phyloP scores from a whole-genome alignment of 2,329 filamentous ascomycete genomes.

The Aspergillus piperis region DNA sequence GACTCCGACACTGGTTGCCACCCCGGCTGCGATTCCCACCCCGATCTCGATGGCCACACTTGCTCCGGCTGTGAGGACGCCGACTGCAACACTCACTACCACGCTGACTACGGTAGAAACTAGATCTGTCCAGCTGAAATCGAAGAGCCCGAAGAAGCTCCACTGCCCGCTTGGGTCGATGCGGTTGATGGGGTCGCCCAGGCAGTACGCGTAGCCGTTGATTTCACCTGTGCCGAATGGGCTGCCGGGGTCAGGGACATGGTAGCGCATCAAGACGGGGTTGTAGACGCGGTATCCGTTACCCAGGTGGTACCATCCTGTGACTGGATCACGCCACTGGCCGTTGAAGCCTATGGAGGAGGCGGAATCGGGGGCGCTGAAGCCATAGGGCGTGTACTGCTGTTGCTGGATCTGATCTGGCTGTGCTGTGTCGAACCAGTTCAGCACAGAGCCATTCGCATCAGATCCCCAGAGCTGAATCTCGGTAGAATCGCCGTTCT shows the following conservation, averaged over 20 bases:
- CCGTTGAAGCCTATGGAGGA: conserved; percentile 14
- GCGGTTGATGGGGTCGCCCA: conserved; percentile 21
- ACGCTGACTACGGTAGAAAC: not conserved
- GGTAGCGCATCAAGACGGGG: conserved; percentile 17
- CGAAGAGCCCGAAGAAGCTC: not conserved
- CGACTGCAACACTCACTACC: not conserved
- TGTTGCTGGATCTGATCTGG: not conserved
- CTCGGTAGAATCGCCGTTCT: not conserved
- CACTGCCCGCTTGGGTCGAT: conserved; percentile 17
- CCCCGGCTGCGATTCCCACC: not conserved
- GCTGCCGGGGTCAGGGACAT: conserved; percentile 7
- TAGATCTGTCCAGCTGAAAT: not conserved
- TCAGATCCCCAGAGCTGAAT: conserved; percentile 7
- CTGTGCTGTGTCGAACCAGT: not conserved
- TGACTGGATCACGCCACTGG: conserved; percentile 18
- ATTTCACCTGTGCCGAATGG: conserved; percentile 21
- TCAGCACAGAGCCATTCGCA: not conserved
- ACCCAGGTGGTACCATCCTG: conserved; percentile 17
- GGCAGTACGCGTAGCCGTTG: conserved; percentile 21
- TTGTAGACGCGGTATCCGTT: conserved; percentile 19
- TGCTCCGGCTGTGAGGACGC: not conserved
- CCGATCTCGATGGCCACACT: not conserved
- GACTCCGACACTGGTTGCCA: not conserved
- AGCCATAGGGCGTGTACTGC: conserved; percentile 10
- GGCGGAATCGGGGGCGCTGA: not conserved